Base-by-base conservation (phyloP, 192 early-diverging fungal species). In the Podila epicladia region DNA sequence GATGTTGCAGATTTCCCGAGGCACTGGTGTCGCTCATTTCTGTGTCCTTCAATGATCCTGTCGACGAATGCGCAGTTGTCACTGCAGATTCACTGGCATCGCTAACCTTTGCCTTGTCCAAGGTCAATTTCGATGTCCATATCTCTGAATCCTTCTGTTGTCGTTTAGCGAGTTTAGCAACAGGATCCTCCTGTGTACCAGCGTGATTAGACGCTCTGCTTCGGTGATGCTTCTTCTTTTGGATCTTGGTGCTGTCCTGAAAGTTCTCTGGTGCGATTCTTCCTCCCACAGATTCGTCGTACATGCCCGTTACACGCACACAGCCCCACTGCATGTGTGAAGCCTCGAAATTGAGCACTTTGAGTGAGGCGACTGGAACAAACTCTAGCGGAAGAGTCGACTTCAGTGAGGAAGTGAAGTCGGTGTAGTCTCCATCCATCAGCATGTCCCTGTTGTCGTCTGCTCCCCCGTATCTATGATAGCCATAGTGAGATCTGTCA, bases 321-420 rank as follows among this genome's bases (percentile, higher is more conserved):
- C 69, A 79, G 3, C 76, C 76, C 76, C 76, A 79, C 13, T 79
- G 69, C 51, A 79, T 61, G 38, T 79, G 76, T 9, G 76, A 79
- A 17, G 76, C 76, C 37, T 79, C 76, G 35, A 63, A 79, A 26
- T 79, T 79, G 51, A 79, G 71, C n/a, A 79, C 65, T 38, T 79
- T 79, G 35, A 79, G 76, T 3, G 76, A 79, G 31, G 76, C 76
- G 7, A 70, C 61, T 19, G 67, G 67, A 4, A 79, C 70, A 64
- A 79, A 79, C 61, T 79, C 76, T 12, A 79, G 60, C 0, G 76
- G 76, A 19, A 79, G 35, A 22, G 82, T 62, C 48, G 82, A 57
- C n/a, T 53, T 70, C 28, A 78, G n/a, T n/a, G 67, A 71, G 22
- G 65, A 53, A 7, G 53, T 51, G 24, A 69, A 83, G 26, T 49